Evolutionary conservation across 176 grass and related monocot species (phyloP).

Genomic region (Phyllostachys edulis): DNA sequence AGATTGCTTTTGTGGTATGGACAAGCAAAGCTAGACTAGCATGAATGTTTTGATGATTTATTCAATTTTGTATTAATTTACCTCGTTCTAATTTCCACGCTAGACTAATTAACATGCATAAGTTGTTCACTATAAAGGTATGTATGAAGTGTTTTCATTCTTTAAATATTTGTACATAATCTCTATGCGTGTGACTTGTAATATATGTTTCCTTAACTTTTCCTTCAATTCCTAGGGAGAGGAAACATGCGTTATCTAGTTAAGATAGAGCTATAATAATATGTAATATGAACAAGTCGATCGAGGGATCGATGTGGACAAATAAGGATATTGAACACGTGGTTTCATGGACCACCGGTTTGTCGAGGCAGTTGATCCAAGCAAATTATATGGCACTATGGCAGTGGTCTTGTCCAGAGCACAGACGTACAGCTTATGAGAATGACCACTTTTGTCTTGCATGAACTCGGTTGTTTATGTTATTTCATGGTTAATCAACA

Average conservation of each 20-base stretch:
- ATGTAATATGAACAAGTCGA: neutral
- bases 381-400: neutral
- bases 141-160: neutral
- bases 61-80: neutral
- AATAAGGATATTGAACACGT: neutral
- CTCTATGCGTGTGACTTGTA: no score
- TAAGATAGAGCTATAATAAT: neutral
- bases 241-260: no score
- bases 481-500: neutral
- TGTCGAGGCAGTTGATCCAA: neutral
- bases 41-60: no score
- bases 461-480: neutral
- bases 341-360: neutral
- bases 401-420: neutral
- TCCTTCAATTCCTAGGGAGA: no score
- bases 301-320: neutral
- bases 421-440: neutral
- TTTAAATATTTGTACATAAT: no score
- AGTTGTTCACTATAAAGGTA: neutral
- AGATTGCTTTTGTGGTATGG: slow-evolving; percentile 39
- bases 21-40: neutral
- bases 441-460: neutral
- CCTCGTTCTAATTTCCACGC: neutral
- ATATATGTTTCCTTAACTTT: no score
- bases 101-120: neutral